Conservation (phyloP, 2,329 filamentous ascomycete genomes). For the Calonectria honghensis region DNA sequence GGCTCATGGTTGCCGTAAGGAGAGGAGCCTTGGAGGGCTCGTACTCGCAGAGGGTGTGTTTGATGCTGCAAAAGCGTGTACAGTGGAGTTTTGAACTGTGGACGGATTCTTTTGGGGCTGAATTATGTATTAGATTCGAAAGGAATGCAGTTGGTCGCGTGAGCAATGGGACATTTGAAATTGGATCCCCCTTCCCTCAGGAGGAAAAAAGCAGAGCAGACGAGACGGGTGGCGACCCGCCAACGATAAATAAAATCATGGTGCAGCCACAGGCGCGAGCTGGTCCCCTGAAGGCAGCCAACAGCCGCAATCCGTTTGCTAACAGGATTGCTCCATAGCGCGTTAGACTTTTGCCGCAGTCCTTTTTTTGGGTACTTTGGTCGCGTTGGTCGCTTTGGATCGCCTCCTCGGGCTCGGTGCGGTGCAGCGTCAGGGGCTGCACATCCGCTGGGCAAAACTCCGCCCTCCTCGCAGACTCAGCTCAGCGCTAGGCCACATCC, state of each 20-base stretch:
- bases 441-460: background rate
- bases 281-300: background rate
- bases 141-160: slow-evolving; percentile 31
- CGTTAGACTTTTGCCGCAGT: slow-evolving; percentile 2
- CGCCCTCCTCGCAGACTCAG: background rate
- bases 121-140: background rate
- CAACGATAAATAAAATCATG: slow-evolving; percentile 44
- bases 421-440: background rate
- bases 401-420: no score
- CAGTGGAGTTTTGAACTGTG: background rate
- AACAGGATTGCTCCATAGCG: slow-evolving; percentile 1
- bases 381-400: background rate
- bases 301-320: slow-evolving; percentile 19
- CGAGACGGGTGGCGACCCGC: slow-evolving; percentile 18
- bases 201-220: slow-evolving; percentile 2
- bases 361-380: slow-evolving; percentile 11
- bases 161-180: slow-evolving; percentile 25
- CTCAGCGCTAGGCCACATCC: background rate
- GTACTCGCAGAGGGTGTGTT: background rate
- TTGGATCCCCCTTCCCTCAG: slow-evolving; percentile 32
- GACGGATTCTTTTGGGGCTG: background rate
- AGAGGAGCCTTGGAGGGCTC: slow-evolving; percentile 14
- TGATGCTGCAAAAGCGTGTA: background rate
- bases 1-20: slow-evolving; percentile 37
- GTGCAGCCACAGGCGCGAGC: background rate